Evolutionary conservation across 371 early-diverging fungal genomes (phyloP).

Genomic region (Mucor circinelloides): DNA sequence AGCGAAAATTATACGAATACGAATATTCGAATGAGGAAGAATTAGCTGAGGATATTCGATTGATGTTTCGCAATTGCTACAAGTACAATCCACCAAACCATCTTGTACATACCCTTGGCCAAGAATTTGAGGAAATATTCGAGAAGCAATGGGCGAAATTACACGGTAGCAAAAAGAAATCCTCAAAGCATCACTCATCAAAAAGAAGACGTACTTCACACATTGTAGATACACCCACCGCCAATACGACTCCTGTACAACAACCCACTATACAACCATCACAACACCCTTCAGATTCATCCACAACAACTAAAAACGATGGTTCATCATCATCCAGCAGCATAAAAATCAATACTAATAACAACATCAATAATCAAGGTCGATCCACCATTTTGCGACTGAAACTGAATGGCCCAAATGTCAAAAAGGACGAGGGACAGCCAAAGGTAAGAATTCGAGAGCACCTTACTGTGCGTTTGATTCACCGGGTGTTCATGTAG

Average conservation of each 20-base stretch:
- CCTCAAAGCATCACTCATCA: neutral
- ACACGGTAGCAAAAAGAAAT: constrained; percentile 18
- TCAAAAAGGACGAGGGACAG: neutral
- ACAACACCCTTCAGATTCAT: neutral
- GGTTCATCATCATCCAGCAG: neutral
- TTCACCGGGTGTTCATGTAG: neutral
- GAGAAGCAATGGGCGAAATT: constrained; percentile 72
- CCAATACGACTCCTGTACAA: neutral
- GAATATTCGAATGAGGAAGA: constrained; percentile 48
- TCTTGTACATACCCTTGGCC: constrained; percentile 65
- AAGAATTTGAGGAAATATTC: constrained; percentile 54
- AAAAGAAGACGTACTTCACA: constrained; percentile 6
- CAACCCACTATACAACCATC: neutral
- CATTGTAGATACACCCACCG: neutral
- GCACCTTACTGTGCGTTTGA: neutral
- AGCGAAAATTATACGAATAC: constrained; percentile 66
- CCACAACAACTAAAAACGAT: neutral
- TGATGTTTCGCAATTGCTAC: constrained; percentile 88
- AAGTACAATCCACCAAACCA: constrained; percentile 86
- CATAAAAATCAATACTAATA: constrained; percentile 8
- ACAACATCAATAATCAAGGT: neutral
- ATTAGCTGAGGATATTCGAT: constrained; percentile 60
- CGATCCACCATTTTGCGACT: constrained; percentile 14
- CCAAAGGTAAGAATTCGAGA: neutral
- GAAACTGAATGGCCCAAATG: neutral